Conservation (phyloP, 441 rosid genomes). For the Jatropha multifida region DNA sequence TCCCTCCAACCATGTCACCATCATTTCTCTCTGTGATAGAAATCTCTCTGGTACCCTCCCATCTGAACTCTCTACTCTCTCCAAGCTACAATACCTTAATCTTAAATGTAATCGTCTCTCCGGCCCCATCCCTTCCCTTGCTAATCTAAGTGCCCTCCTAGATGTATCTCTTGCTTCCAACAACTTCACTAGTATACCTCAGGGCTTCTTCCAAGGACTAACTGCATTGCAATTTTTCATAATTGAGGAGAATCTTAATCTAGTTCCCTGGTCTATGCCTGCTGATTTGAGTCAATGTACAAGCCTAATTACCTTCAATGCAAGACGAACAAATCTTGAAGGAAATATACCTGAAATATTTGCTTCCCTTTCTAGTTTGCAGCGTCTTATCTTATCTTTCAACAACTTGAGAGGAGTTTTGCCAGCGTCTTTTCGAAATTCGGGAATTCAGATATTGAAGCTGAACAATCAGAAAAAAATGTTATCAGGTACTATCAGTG, state of each 20-base stretch:
- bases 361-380: not conserved
- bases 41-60: conserved; percentile 50
- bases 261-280: conserved; percentile 58
- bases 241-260: conserved; percentile 28
- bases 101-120: conserved; percentile 46
- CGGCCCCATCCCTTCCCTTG: conserved; percentile 59
- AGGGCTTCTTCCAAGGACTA: conserved; percentile 58
- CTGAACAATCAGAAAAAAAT: not conserved
- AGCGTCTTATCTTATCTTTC: not conserved
- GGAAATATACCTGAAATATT: conserved; percentile 59
- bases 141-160: conserved; percentile 44
- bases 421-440: not conserved
- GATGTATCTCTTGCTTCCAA: conserved; percentile 42
- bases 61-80: conserved; percentile 50
- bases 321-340: conserved; percentile 35
- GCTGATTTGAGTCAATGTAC: conserved; percentile 41
- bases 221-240: conserved; percentile 42
- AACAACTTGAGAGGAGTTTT: not conserved
- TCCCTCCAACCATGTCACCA: conserved; percentile 34
- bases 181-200: conserved; percentile 46
- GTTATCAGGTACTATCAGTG: conserved; percentile 4
- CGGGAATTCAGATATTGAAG: not conserved
- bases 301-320: conserved; percentile 37
- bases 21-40: conserved; percentile 35
- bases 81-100: conserved; percentile 42